Base-by-base conservation (phyloP, 129 eudicot genomes). In the Gnaphalium uliginosum region DNA sequence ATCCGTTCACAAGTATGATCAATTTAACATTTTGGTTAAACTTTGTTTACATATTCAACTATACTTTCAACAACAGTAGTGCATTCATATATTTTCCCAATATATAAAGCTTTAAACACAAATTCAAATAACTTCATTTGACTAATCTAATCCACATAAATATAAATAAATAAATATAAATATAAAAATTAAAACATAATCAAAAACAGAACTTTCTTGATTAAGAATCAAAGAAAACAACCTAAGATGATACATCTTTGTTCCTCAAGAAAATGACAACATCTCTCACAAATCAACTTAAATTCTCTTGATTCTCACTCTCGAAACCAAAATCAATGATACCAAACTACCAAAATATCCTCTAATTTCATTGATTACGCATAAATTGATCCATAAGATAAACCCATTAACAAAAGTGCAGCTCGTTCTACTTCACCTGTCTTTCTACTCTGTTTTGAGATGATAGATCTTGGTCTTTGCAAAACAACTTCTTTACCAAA, bases 341-440 rank as follows among this genome's bases (percentile, higher is more conserved):
- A 21, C 14, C 10, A 19, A 19, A 5, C 25, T 54, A n/a, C 60
- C 60, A n/a, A 56, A 56, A n/a, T 6, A 56, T 56, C 61, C 13
- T 4, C 11, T 56, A 63, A 13, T 15, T 15, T 57, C 37, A 43
- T 72, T 79, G 1, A 69, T 71, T 43, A 95, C 69, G 90, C 94
- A 91, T 82, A 91, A 78, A 87, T 84, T 46, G 92, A 87, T 35
- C 97, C 99, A 83, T 89, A 91, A 46, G 99, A 95, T 54, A 95
- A 66, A 27, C 96, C 89, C 99, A 95, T 95, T 74, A 95, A 85
- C 4, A 95, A 71, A 64, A 89, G 76, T 4, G 99, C 99, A 18
- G 99, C 99, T 80, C 91, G 92, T 69, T 95, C 99, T 70, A 80
- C 97, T 62, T 95, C 99, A 2, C 96, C 92, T 4, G 84, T 10